Evolutionary conservation across 208 protist genomes (phyloP).

Genomic region (Trypanosoma melophagium): DNA sequence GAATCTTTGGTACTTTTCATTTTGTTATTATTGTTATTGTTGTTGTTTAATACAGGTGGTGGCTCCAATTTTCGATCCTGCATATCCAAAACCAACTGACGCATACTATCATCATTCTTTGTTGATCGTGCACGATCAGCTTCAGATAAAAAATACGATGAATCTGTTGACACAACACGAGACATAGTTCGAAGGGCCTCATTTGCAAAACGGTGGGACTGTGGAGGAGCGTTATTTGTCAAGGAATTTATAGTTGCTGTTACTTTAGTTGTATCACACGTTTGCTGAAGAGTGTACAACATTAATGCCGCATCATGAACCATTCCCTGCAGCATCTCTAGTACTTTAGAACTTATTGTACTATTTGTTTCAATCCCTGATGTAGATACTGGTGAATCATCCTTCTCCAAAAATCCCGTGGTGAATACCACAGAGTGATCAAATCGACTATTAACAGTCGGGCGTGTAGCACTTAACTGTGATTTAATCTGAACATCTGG

Average conservation of each 20-base stretch:
- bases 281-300: conserved; percentile 65
- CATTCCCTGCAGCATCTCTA: conserved; percentile 54
- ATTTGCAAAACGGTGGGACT: conserved; percentile 69
- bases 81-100: conserved; percentile 79
- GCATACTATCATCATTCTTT: conserved; percentile 80
- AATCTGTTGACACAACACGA: conserved; percentile 60
- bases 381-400: conserved; percentile 48
- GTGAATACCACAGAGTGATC: conserved; percentile 71
- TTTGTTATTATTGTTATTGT: too few species aligned
- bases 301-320: conserved; percentile 82
- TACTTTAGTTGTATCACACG: conserved; percentile 69
- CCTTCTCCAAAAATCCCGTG: conserved; percentile 39
- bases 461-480: conserved; percentile 66
- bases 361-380: conserved; percentile 28
- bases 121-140: conserved; percentile 70
- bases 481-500: conserved; percentile 77
- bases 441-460: conserved; percentile 79
- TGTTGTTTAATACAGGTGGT: conserved; percentile 18
- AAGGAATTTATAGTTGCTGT: conserved; percentile 51
- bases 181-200: conserved; percentile 85
- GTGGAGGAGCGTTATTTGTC: conserved; percentile 38
- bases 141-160: conserved; percentile 65
- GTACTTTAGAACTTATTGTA: conserved; percentile 27
- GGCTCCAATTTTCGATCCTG: conserved; percentile 62
- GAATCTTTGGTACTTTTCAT: not conserved